A percentile compares a stretch with the other conserved stretches of the same genome.
phyloP scores from a whole-genome alignment of 345 rosid species.

The Populus alba region DNA sequence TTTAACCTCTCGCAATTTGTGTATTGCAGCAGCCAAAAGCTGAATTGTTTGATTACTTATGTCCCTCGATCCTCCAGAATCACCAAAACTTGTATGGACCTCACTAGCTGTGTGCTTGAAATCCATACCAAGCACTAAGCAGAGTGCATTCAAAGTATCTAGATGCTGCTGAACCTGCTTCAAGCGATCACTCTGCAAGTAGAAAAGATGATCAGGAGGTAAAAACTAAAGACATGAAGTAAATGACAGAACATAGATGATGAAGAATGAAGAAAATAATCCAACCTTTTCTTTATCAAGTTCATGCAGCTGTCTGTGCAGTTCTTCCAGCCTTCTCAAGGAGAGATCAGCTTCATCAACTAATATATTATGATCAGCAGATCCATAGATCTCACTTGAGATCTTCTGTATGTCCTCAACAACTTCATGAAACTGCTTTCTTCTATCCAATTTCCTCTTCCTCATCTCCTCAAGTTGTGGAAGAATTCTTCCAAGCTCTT shows the following conservation, averaged over 20 bases:
- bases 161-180: constrained; percentile 43
- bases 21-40: constrained; percentile 44
- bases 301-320: constrained; percentile 36
- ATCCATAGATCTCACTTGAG: constrained; percentile 57
- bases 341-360: constrained; percentile 67
- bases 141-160: constrained; percentile 40
- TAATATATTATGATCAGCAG: constrained; percentile 28
- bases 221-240: not conserved
- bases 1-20: constrained; percentile 46
- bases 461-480: constrained; percentile 91
- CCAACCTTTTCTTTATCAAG: constrained; percentile 64
- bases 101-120: constrained; percentile 35
- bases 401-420: constrained; percentile 49
- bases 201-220: not conserved
- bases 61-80: constrained; percentile 37
- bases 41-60: constrained; percentile 47
- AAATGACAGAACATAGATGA: not conserved
- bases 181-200: constrained; percentile 44
- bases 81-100: constrained; percentile 47
- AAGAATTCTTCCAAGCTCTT: constrained; percentile 65
- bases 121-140: constrained; percentile 63
- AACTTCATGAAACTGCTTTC: constrained; percentile 70
- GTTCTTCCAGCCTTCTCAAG: constrained; percentile 47
- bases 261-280: not conserved
- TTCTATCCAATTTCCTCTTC: constrained; percentile 71